Base-by-base conservation (phyloP, 192 early-diverging fungal genomes). In the Mortierella antarctica region DNA sequence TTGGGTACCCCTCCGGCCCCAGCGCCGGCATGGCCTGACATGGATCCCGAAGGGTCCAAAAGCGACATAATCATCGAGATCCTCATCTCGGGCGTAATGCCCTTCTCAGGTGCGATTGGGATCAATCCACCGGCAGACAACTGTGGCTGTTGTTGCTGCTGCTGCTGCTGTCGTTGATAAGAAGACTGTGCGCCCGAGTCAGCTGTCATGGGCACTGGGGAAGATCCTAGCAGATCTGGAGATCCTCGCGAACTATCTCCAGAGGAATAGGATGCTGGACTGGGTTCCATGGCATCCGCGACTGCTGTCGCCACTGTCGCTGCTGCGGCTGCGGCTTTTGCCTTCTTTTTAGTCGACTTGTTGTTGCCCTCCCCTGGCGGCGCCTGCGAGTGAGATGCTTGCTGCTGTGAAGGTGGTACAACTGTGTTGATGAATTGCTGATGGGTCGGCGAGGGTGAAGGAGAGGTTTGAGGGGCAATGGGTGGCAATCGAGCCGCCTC, bases 21-120 rank as follows among this genome's bases (percentile, higher is more conserved):
- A 58, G 57, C 42, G 61, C 76, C 62, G 61, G 83, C 51, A 72
- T 69, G 14, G 67, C 60, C 68, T 39, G 45, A 54, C 45, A 61
- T 55, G 12, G 42, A 59, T 42, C 74, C 71, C 49, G 59, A 66
- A 7, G 65, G 59, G 14, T 72, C 65, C 31, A 71, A 55, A 20
- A 78, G 42, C 14, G 61, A 39, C 62, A 73, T 75, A 17, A 80
- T 75, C 51, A 49, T 77, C 18, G 47, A 66, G 47, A 78, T 85
- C 47, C 63, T 82, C 84, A 71, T 67, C 41, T 73, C 74, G 9
- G 68, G 81, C 20, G 69, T 78, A 49, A 80, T 80, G 0, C 70
- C 77, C 41, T 59, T 71, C 59, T 80, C 77, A 8, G 70, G 69
- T 1, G 67, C 23, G 9, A 67, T 45, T 0, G 77, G 41, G 2